These are phyloP conservation scores for Mortierella sp. DNA, from an alignment of 371 early-diverging fungal genomes.

Conservation along the genomic window DNA sequence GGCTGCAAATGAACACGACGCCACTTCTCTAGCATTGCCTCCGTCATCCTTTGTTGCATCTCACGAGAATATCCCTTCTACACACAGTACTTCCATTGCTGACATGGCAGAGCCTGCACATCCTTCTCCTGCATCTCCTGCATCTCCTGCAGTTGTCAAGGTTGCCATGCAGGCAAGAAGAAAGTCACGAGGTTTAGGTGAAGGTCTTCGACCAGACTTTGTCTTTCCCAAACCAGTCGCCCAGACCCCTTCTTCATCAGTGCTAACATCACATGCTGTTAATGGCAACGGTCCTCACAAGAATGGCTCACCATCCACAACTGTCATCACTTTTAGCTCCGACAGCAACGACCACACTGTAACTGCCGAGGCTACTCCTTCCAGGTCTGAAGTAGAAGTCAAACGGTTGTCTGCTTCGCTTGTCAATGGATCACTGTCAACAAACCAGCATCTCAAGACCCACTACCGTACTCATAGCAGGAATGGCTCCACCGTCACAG, in stretches of 20 bases:
- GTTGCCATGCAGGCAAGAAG: constrained; percentile 48
- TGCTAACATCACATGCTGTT: not conserved
- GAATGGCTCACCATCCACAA: constrained; percentile 7
- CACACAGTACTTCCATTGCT: not conserved
- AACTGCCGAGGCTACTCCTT: not conserved
- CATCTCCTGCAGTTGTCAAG: constrained; percentile 31
- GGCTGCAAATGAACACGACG: not conserved
- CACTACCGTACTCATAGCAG: constrained; percentile 54
- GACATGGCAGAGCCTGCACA: not conserved
- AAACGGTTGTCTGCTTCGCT: constrained; percentile 6
- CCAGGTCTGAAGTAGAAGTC: not conserved
- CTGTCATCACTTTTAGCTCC: constrained; percentile 13
- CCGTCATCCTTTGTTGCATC: constrained; percentile 20
- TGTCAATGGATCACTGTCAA: constrained; percentile 28
- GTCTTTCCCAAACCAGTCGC: constrained; percentile 48
- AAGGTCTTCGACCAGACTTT: constrained; percentile 52
- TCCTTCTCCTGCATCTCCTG: constrained; percentile 7
- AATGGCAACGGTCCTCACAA: constrained; percentile 6
- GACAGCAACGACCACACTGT: not conserved
- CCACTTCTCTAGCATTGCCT: not conserved
- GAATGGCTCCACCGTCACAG: constrained; percentile 55
- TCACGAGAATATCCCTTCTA: constrained; percentile 12
- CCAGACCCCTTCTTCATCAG: constrained; percentile 18
- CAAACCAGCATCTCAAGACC: constrained; percentile 50
- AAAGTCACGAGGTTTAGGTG: constrained; percentile 41